These are phyloP conservation scores for Metschnikowia kunwiensis DNA, from an alignment of 805 yeast species.

Conservation along the genomic window DNA sequence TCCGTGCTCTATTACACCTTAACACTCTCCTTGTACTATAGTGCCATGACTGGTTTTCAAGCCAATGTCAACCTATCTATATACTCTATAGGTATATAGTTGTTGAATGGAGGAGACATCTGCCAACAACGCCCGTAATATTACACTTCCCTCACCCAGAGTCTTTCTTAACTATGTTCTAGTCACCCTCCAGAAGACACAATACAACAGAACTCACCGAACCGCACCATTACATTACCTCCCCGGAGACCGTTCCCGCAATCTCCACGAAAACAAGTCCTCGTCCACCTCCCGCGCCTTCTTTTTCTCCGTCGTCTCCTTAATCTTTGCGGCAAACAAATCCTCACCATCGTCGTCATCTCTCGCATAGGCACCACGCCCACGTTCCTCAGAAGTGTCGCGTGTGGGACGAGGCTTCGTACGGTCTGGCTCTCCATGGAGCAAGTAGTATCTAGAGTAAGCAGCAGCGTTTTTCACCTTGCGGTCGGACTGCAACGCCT, in stretches of 20 bases:
- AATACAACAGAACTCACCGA: too few relatives aligned
- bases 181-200: too few relatives aligned
- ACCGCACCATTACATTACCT: too few relatives aligned
- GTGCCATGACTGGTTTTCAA: too few relatives aligned
- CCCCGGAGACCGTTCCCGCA: constrained; percentile 22
- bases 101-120: too few relatives aligned
- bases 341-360: constrained; percentile 23
- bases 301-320: constrained; percentile 9
- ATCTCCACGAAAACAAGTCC: constrained; percentile 35
- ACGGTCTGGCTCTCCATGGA: constrained; percentile 69
- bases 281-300: constrained; percentile 24
- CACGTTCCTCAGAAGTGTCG: constrained; percentile 4
- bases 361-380: constrained; percentile 13
- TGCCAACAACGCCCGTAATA: too few relatives aligned
- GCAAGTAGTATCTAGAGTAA: constrained; percentile 59
- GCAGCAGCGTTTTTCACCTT: constrained; percentile 57
- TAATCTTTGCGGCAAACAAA: constrained; percentile 24
- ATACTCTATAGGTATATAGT: too few relatives aligned
- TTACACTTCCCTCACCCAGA: too few relatives aligned
- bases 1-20: too few relatives aligned
- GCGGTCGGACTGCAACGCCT: constrained; percentile 50
- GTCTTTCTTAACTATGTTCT: too few relatives aligned
- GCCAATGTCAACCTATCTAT: too few relatives aligned
- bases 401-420: constrained; percentile 21
- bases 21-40: too few relatives aligned